These are phyloP conservation scores for Aspergillus wentii DNA, from an alignment of 495 filamentous ascomycete species.

Conservation along the genomic window DNA sequence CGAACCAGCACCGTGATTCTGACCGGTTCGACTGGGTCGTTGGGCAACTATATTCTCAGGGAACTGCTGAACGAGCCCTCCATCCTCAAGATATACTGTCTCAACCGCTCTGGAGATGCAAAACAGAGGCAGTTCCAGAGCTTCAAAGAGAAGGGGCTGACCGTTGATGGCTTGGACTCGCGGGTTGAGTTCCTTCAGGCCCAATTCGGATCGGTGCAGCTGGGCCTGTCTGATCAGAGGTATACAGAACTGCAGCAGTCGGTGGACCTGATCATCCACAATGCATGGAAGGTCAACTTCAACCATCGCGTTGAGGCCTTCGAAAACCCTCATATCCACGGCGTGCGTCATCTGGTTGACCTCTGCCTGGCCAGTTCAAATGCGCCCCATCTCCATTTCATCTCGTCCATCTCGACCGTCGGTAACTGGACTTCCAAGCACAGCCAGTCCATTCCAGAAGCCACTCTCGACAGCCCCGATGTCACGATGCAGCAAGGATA, in stretches of 20 bases:
- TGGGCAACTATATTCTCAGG: constrained; percentile 32
- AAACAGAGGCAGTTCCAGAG: neutral
- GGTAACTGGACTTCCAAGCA: constrained; percentile 24
- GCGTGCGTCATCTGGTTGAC: constrained; percentile 46
- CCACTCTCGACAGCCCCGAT: constrained; percentile 36
- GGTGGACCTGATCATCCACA: constrained; percentile 51
- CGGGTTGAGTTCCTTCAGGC: constrained; percentile 40
- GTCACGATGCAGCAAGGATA: constrained; percentile 42
- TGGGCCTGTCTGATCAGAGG: constrained; percentile 34
- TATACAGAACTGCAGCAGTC: constrained; percentile 30
- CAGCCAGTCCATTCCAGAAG: constrained; percentile 41
- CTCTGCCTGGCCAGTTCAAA: constrained; percentile 36
- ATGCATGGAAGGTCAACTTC: constrained; percentile 54
- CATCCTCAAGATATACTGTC: constrained; percentile 27
- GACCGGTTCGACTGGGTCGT: constrained; percentile 37
- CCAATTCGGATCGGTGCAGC: constrained; percentile 34
- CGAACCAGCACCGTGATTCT: constrained; percentile 28
- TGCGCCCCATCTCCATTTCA: constrained; percentile 45
- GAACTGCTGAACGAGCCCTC: constrained; percentile 10
- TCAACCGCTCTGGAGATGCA: constrained; percentile 34
- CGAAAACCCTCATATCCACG: constrained; percentile 44
- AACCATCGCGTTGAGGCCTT: constrained; percentile 48
- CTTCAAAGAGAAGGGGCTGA: constrained; percentile 7
- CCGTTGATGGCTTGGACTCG: neutral
- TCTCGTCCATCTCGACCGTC: constrained; percentile 50